These are phyloP conservation scores for Penicilliopsis zonata DNA, from an alignment of 495 filamentous ascomycete genomes.

Conservation along the genomic window DNA sequence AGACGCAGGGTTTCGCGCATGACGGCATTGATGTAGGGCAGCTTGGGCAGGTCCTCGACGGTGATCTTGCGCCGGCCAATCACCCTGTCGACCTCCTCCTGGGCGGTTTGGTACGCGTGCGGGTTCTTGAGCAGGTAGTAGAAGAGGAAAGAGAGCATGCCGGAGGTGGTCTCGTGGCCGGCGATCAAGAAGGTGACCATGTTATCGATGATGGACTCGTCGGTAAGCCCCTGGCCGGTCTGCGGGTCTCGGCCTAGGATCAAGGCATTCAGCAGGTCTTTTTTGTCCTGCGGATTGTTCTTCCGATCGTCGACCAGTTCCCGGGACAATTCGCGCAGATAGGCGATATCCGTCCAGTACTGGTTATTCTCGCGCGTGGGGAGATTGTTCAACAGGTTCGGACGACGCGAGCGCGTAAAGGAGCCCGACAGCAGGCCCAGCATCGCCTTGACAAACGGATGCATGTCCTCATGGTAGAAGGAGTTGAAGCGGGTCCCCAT, in stretches of 20 bases:
- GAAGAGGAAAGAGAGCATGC: conserved; percentile 41
- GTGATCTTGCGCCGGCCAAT: conserved; percentile 51
- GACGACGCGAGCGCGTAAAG: conserved; percentile 36
- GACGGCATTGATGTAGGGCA: conserved; percentile 52
- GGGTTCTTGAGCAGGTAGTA: conserved; percentile 53
- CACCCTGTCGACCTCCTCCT: conserved; percentile 55
- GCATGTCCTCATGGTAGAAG: conserved; percentile 53
- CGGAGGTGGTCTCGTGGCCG: conserved; percentile 62
- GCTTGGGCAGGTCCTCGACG: conserved; percentile 53
- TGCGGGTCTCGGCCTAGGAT: conserved; percentile 52
- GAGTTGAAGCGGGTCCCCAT: conserved; percentile 70
- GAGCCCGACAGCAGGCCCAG: conserved; percentile 42
- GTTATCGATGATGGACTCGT: conserved; percentile 53
- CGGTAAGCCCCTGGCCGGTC: conserved; percentile 50
- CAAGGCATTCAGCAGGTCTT: conserved; percentile 62
- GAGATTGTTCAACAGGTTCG: conserved; percentile 38
- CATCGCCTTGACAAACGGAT: conserved; percentile 61
- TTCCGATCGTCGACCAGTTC: conserved; percentile 51
- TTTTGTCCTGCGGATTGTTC: conserved; percentile 41
- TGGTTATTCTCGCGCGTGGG: conserved; percentile 39
- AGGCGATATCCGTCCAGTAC: conserved; percentile 44
- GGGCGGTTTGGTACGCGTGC: conserved; percentile 42
- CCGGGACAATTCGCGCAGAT: conserved; percentile 40
- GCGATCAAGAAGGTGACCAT: conserved; percentile 64
- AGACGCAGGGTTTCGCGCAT: conserved; percentile 64